Evolutionary conservation across 345 rosid species (phyloP).

Genomic region (Brassica nigra): DNA sequence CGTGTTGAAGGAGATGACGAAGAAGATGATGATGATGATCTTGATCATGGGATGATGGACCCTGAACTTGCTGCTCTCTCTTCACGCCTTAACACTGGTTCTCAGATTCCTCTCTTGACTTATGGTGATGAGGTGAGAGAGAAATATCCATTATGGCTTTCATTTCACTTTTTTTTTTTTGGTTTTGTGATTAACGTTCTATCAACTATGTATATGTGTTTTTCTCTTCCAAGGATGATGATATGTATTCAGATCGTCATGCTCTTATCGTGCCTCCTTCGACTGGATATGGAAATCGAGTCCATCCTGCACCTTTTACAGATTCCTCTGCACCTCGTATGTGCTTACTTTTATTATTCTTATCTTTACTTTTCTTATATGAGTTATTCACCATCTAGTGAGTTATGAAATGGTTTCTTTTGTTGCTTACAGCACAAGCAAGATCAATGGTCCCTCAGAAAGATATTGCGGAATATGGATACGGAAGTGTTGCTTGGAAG

Average conservation of each 20-base stretch:
- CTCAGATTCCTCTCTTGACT: conserved; percentile 88
- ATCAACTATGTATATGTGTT: not conserved
- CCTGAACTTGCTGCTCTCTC: conserved; percentile 56
- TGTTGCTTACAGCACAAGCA: conserved; percentile 59
- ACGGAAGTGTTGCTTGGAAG: conserved; percentile 99
- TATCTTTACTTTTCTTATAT: not conserved
- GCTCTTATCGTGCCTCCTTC: conserved; percentile 87
- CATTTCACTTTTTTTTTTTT: too few relatives aligned
- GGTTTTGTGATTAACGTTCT: not conserved
- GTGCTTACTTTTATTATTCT: conserved; percentile 26
- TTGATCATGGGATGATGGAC: conserved; percentile 60
- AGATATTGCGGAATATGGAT: conserved; percentile 83
- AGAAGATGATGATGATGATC: conserved; percentile 93
- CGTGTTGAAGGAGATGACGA: conserved; percentile 97
- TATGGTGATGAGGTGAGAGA: conserved; percentile 77
- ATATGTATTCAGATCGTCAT: conserved; percentile 84
- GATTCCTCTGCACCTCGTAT: conserved; percentile 77
- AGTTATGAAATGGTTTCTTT: conserved; percentile 9
- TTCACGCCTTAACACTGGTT: conserved; percentile 62
- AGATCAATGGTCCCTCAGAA: conserved; percentile 94
- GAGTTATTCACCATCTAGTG: not conserved
- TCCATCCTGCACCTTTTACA: conserved; percentile 64
- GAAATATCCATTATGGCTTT: not conserved
- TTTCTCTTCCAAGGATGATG: conserved; percentile 53
- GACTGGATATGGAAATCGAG: conserved; percentile 70